phyloP scores from a whole-genome alignment of 2,329 filamentous ascomycete genomes.

The Hypoxylon sp. region DNA sequence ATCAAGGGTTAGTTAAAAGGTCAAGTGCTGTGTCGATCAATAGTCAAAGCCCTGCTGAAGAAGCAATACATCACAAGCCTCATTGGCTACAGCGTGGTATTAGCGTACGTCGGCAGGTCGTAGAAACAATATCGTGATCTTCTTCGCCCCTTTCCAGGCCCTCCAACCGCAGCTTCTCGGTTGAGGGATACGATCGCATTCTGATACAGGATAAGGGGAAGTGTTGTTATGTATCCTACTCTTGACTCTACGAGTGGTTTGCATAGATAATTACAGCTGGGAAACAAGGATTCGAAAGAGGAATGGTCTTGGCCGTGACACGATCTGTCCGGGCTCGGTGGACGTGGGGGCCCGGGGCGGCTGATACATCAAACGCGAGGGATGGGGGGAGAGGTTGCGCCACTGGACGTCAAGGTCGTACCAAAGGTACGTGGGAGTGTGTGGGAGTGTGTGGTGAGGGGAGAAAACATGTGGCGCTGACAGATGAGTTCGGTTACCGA shows the following conservation, averaged over 20 bases:
- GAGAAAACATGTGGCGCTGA: constrained; percentile 7
- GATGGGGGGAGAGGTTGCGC: not conserved
- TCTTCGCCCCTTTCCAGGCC: constrained; percentile 5
- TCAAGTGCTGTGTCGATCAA: constrained; percentile 29
- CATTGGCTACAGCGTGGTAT: constrained; percentile 27
- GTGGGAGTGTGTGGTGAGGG: not conserved
- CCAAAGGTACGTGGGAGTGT: not conserved
- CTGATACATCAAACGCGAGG: constrained; percentile 24
- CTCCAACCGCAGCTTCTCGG: constrained; percentile 22
- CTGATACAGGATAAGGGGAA: constrained; percentile 38
- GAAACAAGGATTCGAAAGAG: constrained; percentile 25
- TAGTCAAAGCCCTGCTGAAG: constrained; percentile 13
- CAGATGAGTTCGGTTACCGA: constrained; percentile 7
- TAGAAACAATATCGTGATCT: constrained; percentile 36
- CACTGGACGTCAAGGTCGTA: not conserved
- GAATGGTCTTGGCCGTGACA: constrained; percentile 37
- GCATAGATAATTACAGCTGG: constrained; percentile 13
- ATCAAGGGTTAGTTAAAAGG: constrained; percentile 25
- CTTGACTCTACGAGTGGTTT: not conserved
- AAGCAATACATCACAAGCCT: constrained; percentile 14
- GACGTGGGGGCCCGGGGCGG: constrained; percentile 26
- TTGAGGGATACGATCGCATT: constrained; percentile 19
- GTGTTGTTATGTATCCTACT: constrained; percentile 4
- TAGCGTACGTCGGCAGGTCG: constrained; percentile 21
- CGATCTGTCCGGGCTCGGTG: constrained; percentile 26